Evolutionary conservation across 768 basidiomycete species (phyloP), one percentile per base, ranked within the genome.

Genomic region (Leucocoprinus leucothites): DNA sequence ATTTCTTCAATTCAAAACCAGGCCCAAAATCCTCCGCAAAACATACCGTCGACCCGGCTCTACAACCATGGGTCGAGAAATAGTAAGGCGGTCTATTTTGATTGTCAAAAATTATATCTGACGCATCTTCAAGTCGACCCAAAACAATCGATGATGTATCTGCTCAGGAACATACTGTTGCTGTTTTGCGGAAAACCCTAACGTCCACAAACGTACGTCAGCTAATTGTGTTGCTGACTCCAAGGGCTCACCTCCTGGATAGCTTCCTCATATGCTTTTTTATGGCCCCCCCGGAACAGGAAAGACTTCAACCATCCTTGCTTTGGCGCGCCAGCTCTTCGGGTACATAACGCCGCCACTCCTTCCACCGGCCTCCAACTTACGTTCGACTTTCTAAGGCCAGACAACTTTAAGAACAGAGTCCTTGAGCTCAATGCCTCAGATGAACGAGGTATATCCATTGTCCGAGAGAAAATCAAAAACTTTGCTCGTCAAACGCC

Each of bases 231-330:
- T 22, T 47, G 14, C 7, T 18, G 13, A 22, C 31, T 14, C 28
- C 3, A 35, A 26, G 21, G 16, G 52, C 70, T 36, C 66, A 55
- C 19, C 19, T 59, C 45, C 11, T 46, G n/a, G 35, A 9, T 66
- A 99, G 97, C 79, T 99, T 49, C 96, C 97, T 4, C 97, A 99
- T 66, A 98, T 98, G 95, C 76, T 99, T 45, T 99, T 99, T 77
- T 99, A 99, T 62, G 97, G 97, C 1, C 97, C 97, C 26, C 97
- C 97, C 14, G 97, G 97, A 28, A 98, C 96, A 11, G 97, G 97
- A 40, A 99, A 99, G 71, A 99, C 97, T 11, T 96, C 93, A 40
- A 98, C 97, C 1, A 98, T 99, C 61, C 84, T 99, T 21, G 97
- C 97, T 18, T 77, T 99, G 49, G 78, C 96, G 34, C 77, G 95